Conservation (phyloP, 495 filamentous ascomycete genomes). For the Hypoxylon perforatum region DNA sequence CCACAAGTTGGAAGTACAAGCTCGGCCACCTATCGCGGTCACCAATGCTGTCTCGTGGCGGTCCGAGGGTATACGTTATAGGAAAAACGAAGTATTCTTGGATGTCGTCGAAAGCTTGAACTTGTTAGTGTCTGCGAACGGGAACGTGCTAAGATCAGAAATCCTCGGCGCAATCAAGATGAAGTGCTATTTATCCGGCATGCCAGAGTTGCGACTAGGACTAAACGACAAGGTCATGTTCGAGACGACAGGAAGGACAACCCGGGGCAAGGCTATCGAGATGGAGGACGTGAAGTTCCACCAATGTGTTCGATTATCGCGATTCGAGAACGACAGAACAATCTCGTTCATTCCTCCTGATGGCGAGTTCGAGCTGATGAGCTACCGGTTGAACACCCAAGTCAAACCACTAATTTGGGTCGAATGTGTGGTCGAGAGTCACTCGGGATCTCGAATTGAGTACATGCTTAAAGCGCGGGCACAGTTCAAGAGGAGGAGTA, state of each 20-base stretch:
- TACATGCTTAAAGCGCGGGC: slow-evolving; percentile 99
- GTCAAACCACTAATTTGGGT: slow-evolving; percentile 99
- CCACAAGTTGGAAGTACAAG: slow-evolving; percentile 97
- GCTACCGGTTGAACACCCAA: slow-evolving; percentile 97
- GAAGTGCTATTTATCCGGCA: slow-evolving; percentile 99
- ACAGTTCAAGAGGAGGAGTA: slow-evolving; percentile 97
- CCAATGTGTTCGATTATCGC: slow-evolving; percentile 93
- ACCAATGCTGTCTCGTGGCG: slow-evolving; percentile 99
- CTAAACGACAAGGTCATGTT: slow-evolving; percentile 99
- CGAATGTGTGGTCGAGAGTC: slow-evolving; percentile 94
- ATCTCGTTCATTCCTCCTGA: slow-evolving; percentile 98
- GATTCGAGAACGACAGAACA: slow-evolving; percentile 98
- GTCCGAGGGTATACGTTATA: slow-evolving; percentile 96
- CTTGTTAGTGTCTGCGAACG: slow-evolving; percentile 91
- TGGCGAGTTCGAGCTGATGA: slow-evolving; percentile 99
- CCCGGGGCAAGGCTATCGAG: slow-evolving; percentile 95
- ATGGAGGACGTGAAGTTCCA: slow-evolving; percentile 99
- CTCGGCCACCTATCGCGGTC: slow-evolving; percentile 98
- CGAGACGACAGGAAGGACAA: slow-evolving; percentile 94
- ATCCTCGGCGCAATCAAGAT: slow-evolving; percentile 98
- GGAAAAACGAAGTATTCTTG: slow-evolving; percentile 99
- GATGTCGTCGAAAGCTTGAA: slow-evolving; percentile 98
- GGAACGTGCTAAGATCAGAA: slow-evolving; percentile 96
- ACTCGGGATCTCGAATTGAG: slow-evolving; percentile 93
- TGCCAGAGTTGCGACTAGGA: slow-evolving; percentile 95